phyloP scores from a whole-genome alignment of 208 protist genomes.

The Crithidia bombi region DNA sequence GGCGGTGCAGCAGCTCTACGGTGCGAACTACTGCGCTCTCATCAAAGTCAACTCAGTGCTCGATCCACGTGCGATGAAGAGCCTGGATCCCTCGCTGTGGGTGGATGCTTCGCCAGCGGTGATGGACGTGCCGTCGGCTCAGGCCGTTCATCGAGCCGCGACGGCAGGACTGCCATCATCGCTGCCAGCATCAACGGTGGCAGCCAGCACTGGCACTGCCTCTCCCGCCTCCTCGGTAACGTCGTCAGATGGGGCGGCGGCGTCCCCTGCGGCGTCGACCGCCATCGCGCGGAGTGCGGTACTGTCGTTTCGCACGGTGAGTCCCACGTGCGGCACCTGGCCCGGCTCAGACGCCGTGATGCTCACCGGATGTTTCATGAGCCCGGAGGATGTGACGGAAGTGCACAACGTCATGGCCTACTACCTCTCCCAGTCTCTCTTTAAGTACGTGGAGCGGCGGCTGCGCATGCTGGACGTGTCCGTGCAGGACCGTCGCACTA shows the following conservation, averaged over 20 bases:
- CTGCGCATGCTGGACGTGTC: constrained; percentile 57
- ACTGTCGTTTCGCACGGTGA: constrained; percentile 41
- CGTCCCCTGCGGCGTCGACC: background rate
- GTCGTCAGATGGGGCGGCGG: constrained; percentile 2
- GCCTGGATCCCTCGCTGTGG: constrained; percentile 67
- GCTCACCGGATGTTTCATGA: constrained; percentile 81
- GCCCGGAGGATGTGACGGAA: constrained; percentile 62
- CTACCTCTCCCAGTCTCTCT: constrained; percentile 76
- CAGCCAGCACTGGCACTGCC: constrained; percentile 3
- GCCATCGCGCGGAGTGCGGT: constrained; percentile 11
- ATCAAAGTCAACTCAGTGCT: constrained; percentile 72
- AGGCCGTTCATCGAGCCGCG: constrained; percentile 27
- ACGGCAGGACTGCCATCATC: too few relatives aligned
- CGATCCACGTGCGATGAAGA: constrained; percentile 52
- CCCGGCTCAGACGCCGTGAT: constrained; percentile 42
- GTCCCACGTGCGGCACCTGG: constrained; percentile 56
- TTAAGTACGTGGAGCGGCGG: constrained; percentile 71
- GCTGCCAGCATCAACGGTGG: constrained; percentile 22
- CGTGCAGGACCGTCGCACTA: constrained; percentile 79
- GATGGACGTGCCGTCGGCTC: constrained; percentile 67
- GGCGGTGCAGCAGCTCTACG: constrained; percentile 57
- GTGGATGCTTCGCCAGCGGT: constrained; percentile 69
- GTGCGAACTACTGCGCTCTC: constrained; percentile 57
- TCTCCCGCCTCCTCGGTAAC: constrained; percentile 8
- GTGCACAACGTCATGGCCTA: constrained; percentile 69